Evolutionary conservation across 352 stramenopile genomes (phyloP), one percentile per base, ranked within the genome.

Genomic region (Hyaloperonospora brassicae): DNA sequence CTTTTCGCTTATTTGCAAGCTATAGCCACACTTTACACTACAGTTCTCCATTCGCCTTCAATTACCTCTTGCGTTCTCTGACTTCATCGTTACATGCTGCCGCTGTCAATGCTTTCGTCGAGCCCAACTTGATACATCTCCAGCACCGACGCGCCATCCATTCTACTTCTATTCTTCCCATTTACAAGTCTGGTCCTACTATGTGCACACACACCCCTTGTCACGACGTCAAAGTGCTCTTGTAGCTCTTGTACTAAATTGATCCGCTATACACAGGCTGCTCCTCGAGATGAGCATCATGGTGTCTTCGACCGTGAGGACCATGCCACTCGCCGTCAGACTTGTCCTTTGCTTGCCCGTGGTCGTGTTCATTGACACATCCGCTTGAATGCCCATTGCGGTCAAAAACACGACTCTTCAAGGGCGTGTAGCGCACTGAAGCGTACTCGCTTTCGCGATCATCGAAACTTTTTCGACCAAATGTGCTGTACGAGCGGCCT

Each of bases 401-500:
- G 41, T 64, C 62, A 17, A 42, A 54, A 17, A 57, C 50, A 17
- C 45, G 56, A 35, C 60, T 51, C n/a, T 62, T 72, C 39, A 47
- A 53, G 12, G 63, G 51, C 13, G 62, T 59, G 44, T 56, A 61
- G 36, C 64, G 66, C 45, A 85, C 39, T 7, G 68, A 62, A 21
- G 63, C 80, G 51, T 63, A 59, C 46, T 81, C 73, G 17, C 54
- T 68, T 21, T 84, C 73, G 44, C 66, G 70, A 0, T 72, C 65
- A 31, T 86, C 70, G 22, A 74, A 81, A 24, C 67, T 67, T 66
- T 76, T 84, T 21, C 61, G 68, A 24, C 66, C 47, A 35, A 70
- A 71, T 0, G 45, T 59, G 12, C 66, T 71, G 55, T 75, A 71
- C 22, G 64, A 60, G 14, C 59, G 67, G 9, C 64, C 64, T 35